Evolutionary conservation across 345 rosid species (phyloP).

Genomic region (Eucalyptus regnans): DNA sequence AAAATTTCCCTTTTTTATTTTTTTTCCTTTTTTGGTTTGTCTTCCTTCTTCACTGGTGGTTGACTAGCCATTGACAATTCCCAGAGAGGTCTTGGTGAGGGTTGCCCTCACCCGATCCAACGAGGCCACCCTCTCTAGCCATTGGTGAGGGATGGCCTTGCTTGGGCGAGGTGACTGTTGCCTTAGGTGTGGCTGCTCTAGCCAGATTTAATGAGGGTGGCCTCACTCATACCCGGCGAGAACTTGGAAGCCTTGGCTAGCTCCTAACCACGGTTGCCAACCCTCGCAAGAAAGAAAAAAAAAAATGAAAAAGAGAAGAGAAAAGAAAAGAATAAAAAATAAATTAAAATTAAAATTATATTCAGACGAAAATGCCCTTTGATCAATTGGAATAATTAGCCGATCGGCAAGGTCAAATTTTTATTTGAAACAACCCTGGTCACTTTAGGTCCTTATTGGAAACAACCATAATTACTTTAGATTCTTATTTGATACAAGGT

Average conservation of each 20-base stretch:
- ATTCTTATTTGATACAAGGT: accelerated
- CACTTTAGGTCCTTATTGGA: accelerated
- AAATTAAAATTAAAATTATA: too few relatives aligned
- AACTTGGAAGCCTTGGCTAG: too few relatives aligned
- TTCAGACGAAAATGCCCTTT: accelerated
- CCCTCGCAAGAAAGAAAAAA: accelerated
- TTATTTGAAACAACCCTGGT: too few relatives aligned
- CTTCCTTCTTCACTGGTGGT: accelerated
- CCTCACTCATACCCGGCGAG: accelerated
- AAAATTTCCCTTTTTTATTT: too few relatives aligned
- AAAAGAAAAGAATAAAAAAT: too few relatives aligned
- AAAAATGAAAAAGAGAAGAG: too few relatives aligned
- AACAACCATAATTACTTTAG: accelerated
- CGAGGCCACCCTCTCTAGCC: too few relatives aligned
- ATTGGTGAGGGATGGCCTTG: accelerated
- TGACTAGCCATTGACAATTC: accelerated
- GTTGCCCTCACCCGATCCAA: accelerated
- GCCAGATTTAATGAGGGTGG: accelerated
- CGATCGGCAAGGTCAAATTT: accelerated
- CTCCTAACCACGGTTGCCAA: too few relatives aligned
- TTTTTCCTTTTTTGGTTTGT: too few relatives aligned
- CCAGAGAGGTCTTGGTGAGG: too few relatives aligned
- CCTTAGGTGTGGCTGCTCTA: accelerated
- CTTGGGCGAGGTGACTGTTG: accelerated
- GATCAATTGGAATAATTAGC: accelerated